These are phyloP conservation scores for Ricinus communis DNA, from an alignment of 345 rosid genomes.

Conservation along the genomic window DNA sequence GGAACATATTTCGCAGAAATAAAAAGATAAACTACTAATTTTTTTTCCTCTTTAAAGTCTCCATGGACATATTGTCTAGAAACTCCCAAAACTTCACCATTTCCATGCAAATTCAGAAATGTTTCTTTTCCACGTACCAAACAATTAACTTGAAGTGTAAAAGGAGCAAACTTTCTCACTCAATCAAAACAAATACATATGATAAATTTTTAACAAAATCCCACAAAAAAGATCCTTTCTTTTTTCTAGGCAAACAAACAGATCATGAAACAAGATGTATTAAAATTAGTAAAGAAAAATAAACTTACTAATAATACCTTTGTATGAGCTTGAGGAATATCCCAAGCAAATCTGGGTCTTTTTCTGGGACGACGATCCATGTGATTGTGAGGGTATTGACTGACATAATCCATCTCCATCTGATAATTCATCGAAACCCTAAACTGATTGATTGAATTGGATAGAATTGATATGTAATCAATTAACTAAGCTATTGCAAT, in stretches of 20 bases:
- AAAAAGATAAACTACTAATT: background rate
- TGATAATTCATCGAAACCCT: slow-evolving; percentile 11
- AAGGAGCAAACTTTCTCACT: background rate
- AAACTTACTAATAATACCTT: slow-evolving; percentile 41
- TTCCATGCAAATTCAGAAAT: background rate
- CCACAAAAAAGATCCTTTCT: background rate
- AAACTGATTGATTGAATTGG: slow-evolving; percentile 7
- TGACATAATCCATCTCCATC: slow-evolving; percentile 55
- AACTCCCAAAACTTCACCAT: background rate
- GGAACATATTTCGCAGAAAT: background rate
- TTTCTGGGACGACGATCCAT: slow-evolving; percentile 70
- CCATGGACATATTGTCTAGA: background rate
- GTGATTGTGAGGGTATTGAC: slow-evolving; percentile 46
- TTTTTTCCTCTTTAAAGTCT: background rate
- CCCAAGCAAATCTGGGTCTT: slow-evolving; percentile 62
- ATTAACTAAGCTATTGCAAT: background rate
- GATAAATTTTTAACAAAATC: background rate
- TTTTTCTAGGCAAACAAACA: slow-evolving; percentile 1
- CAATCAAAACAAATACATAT: background rate
- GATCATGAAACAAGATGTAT: background rate
- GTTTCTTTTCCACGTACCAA: background rate
- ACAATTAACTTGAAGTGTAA: background rate
- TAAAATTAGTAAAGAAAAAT: background rate
- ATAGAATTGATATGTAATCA: background rate
- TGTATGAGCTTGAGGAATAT: slow-evolving; percentile 34